Base-by-base conservation (phyloP, 1,284 basidiomycete species). In the Sanguinoderma infundibulare region DNA sequence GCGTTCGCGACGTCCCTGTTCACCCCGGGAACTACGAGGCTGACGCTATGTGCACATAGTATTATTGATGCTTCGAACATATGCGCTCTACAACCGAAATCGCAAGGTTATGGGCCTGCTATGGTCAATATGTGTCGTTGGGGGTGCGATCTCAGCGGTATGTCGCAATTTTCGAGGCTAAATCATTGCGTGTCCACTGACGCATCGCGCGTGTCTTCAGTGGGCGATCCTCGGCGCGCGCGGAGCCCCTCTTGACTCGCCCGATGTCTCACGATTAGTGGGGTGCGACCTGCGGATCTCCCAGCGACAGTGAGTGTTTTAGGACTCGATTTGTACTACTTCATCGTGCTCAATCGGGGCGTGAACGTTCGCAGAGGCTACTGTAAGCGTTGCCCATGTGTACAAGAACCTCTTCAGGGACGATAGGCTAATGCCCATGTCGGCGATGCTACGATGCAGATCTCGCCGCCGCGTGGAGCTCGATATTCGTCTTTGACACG, bases 11-110 rank as follows among this genome's bases (percentile, higher is more conserved):
- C 17, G 8, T 15, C 15, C 20, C 26, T 52, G 32, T 28, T 28
- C 30, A 5, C 30, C 7, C 35, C 34, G 35, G 8, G 24, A 2
- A 39, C 24, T 1, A 53, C 15, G 22, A 8, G 6, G 32, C 35
- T n/a, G 28, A 28, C 5, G n/a, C 24, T 47, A 8, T 49, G 28
- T 36, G 1, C 7, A 6, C 15, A 2, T 42, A 60, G 59, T 51
- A 2, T 28, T 61, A 15, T 34, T 57, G 12, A 49, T 57, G 40
- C 34, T 61, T 10, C 54, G 59, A 47, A 61, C 59, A 1, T 61
- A 60, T 47, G 58, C 58, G n/a, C 58, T 60, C 9, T 55, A 55
- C 34, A 42, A 51, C 28, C 44, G 52, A 3, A 60, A 28, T 35
- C 58, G 52, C n/a, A 32, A 26, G 20, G 53, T 55, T 1, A 14